A percentile compares a stretch with the other conserved stretches of the same genome.
phyloP scores from a whole-genome alignment of 2,329 filamentous ascomycete genomes.

The Alternaria dauci region DNA sequence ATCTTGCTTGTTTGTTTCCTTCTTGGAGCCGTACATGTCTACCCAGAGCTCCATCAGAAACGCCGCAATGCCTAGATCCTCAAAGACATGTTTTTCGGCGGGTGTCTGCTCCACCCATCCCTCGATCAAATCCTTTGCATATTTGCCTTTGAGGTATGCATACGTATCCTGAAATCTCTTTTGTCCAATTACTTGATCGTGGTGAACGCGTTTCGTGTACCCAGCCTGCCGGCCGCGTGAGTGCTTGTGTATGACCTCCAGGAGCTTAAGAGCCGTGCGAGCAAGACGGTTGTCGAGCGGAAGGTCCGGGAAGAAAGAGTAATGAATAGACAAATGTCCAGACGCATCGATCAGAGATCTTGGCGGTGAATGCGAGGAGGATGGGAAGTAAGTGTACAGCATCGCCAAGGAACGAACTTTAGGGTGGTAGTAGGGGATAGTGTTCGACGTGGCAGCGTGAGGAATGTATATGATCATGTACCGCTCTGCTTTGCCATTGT shows the following conservation, averaged over 20 bases:
- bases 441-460: slow-evolving; percentile 67
- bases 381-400: slow-evolving; percentile 68
- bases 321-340: slow-evolving; percentile 61
- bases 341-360: slow-evolving; percentile 34
- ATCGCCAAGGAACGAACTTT: slow-evolving; percentile 77
- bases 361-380: not conserved
- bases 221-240: slow-evolving; percentile 70
- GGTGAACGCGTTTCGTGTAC: slow-evolving; percentile 82
- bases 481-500: slow-evolving; percentile 45
- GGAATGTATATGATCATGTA: slow-evolving; percentile 80
- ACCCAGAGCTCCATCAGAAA: slow-evolving; percentile 93
- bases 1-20: slow-evolving; percentile 6
- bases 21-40: slow-evolving; percentile 72
- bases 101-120: slow-evolving; percentile 88
- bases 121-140: slow-evolving; percentile 75
- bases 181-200: slow-evolving; percentile 82
- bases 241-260: slow-evolving; percentile 76
- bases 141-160: slow-evolving; percentile 77
- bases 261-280: slow-evolving; percentile 73
- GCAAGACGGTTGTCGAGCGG: slow-evolving; percentile 62
- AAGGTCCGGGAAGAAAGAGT: slow-evolving; percentile 55
- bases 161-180: slow-evolving; percentile 84
- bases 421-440: slow-evolving; percentile 90
- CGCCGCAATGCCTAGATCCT: slow-evolving; percentile 88
- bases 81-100: slow-evolving; percentile 91